phyloP scores from a whole-genome alignment of 805 yeast species.

The Sugiyamaella mastotermitis region DNA sequence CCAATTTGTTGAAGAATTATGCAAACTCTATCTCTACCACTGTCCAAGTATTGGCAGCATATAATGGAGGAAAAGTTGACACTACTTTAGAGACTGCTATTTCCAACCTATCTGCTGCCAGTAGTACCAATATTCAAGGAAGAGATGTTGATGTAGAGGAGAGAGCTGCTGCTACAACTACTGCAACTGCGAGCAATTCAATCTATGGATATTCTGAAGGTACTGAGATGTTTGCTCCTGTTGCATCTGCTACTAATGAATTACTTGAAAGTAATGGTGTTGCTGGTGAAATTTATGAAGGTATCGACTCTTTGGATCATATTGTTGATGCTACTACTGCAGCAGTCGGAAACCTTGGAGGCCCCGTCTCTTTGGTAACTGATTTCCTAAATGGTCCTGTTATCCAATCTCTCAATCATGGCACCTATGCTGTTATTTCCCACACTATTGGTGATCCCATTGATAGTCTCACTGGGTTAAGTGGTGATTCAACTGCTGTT shows the following conservation, averaged over 20 bases:
- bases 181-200: not conserved
- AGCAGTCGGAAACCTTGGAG: slow-evolving; percentile 8
- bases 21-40: not conserved
- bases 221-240: slow-evolving; percentile 9
- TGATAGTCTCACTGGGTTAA: slow-evolving; percentile 8
- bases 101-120: not conserved
- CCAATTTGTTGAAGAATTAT: not conserved
- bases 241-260: slow-evolving; percentile 5
- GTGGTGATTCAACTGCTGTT: slow-evolving; percentile 1
- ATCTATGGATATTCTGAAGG: slow-evolving; percentile 6
- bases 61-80: too few relatives aligned
- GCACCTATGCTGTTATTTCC: slow-evolving; percentile 13
- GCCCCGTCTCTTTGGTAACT: slow-evolving; percentile 10
- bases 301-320: slow-evolving; percentile 11
- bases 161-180: not conserved
- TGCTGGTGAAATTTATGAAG: slow-evolving; percentile 10
- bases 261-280: slow-evolving; percentile 8
- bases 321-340: slow-evolving; percentile 10
- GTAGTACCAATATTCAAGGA: not conserved
- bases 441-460: slow-evolving; percentile 9
- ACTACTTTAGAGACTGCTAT: too few relatives aligned
- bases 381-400: slow-evolving; percentile 13
- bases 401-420: slow-evolving; percentile 14
- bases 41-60: not conserved
- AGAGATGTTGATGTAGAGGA: not conserved